Evolutionary conservation across 305 asterid genomes (phyloP).

Genomic region (Withania somnifera): DNA sequence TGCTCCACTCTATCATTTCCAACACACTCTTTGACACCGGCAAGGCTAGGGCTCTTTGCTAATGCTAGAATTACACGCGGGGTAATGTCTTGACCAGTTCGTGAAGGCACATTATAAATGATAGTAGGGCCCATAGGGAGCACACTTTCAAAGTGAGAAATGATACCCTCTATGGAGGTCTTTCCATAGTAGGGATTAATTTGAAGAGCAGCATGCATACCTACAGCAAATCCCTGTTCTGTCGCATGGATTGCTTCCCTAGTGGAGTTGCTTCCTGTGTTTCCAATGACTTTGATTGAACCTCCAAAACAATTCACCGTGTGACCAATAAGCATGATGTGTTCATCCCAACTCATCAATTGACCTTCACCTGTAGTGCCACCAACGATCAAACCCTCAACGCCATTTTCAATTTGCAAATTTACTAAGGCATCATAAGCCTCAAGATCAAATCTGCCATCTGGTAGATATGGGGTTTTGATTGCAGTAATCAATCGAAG

Average conservation of each 20-base stretch:
- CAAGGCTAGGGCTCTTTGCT: conserved; percentile 53
- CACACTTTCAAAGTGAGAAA: conserved; percentile 65
- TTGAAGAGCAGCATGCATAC: conserved; percentile 97
- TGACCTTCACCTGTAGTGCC: conserved; percentile 99
- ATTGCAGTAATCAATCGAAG: conserved; percentile 85
- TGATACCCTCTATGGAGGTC: conserved; percentile 72
- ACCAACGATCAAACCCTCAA: conserved; percentile 85
- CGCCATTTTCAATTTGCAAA: conserved; percentile 81
- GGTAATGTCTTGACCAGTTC: conserved; percentile 85
- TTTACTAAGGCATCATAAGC: conserved; percentile 75
- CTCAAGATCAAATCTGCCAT: conserved; percentile 90
- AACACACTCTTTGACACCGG: conserved; percentile 82
- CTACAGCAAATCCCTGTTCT: conserved; percentile 95
- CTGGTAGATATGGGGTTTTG: conserved; percentile 93
- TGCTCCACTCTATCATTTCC: conserved; percentile 66
- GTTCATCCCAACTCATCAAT: conserved; percentile 95
- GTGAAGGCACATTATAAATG: conserved; percentile 77
- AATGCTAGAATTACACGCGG: conserved; percentile 43
- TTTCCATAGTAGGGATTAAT: conserved; percentile 94
- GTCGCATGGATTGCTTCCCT: conserved; percentile 94
- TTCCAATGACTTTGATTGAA: conserved; percentile 80
- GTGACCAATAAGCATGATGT: conserved; percentile 94
- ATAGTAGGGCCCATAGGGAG: conserved; percentile 95
- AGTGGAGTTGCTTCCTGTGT: conserved; percentile 93
- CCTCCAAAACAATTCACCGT: conserved; percentile 89